Evolutionary conservation across 225 moss, liverwort and hornwort genomes (phyloP), one percentile per base, ranked within the genome.

Genomic region (Bryoerythrophyllum caledonicum): DNA sequence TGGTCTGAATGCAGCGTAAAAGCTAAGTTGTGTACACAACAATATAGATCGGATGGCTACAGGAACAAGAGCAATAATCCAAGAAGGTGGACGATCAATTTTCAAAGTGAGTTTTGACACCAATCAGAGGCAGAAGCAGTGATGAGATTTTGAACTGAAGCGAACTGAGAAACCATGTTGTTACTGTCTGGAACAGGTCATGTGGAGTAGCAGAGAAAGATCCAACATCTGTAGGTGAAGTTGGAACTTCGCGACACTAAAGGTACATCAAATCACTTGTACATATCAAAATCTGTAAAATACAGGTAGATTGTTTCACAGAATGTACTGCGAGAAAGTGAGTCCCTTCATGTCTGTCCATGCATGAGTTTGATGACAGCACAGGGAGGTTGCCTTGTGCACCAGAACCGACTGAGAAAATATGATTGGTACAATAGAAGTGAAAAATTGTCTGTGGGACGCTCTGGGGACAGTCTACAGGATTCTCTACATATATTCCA

Each of bases 131-230:
- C 20, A 30, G 13, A 46, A 30, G 44, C 43, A n/a, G 43, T 27
- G 27, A 71, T 43, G 41, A 71, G 59, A 20, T 28, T 54, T 43
- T 63, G 40, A 56, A 16, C n/a, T 63, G 6, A 23, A 35, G 37
- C 37, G 37, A 70, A 26, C 19, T 17, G 20, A 16, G 51, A 67
- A 38, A 49, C 40, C 19, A 34, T 48, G 21, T 72, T 46, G 32
- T 70, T 58, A 56, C 32, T 71, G 70, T 46, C 5, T 72, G 73
- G 44, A 80, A 40, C 74, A 86, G 83, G 75, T 73, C 30, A 61
- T 65, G 35, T 40, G 59, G 55, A 77, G 57, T 59, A 67, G 82
- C 68, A 41, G 57, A 38, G 71, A 44, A 44, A 78, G 68, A 75
- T 59, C 44, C 55, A 14, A 41, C 23, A 58, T n/a, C 27, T 76